phyloP scores from a whole-genome alignment of 1,139 yeast genomes.

The Kazachstania sp. region DNA sequence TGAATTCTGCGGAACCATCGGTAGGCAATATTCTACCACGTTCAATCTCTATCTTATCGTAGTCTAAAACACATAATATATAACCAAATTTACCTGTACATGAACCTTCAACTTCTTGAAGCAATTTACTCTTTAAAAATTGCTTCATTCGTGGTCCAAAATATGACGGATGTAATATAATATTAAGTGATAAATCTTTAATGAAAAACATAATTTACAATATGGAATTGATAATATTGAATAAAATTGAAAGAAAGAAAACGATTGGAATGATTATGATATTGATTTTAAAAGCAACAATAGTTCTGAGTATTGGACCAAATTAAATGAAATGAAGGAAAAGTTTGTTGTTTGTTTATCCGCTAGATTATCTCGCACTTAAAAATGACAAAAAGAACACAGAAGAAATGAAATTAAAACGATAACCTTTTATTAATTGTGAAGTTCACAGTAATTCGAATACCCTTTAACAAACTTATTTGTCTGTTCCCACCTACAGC shows the following conservation, averaged over 20 bases:
- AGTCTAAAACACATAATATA: conserved; percentile 90
- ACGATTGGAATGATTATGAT: neutral
- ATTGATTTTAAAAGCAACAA: neutral
- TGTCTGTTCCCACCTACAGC: too few relatives aligned
- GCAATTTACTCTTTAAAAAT: conserved; percentile 74
- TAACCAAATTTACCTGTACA: conserved; percentile 99
- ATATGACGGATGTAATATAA: conserved; percentile 92
- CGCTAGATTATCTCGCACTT: too few relatives aligned
- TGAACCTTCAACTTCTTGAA: conserved; percentile 96
- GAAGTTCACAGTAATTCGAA: too few relatives aligned
- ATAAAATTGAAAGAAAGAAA: neutral
- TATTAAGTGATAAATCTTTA: conserved; percentile 83
- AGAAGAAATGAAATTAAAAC: too few relatives aligned
- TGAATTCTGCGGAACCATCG: conserved; percentile 90
- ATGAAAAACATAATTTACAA: conserved; percentile 34
- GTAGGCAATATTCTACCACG: conserved; percentile 88
- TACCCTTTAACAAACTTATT: too few relatives aligned
- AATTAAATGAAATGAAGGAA: too few relatives aligned
- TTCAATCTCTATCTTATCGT: conserved; percentile 91
- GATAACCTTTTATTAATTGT: too few relatives aligned
- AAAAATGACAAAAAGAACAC: too few relatives aligned
- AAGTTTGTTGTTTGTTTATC: too few relatives aligned
- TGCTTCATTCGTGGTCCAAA: conserved; percentile 98
- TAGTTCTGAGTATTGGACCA: too few relatives aligned
- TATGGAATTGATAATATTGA: neutral